These are phyloP conservation scores for Aspergillus saccharolyticus DNA, from an alignment of 495 filamentous ascomycete species.

Conservation along the genomic window DNA sequence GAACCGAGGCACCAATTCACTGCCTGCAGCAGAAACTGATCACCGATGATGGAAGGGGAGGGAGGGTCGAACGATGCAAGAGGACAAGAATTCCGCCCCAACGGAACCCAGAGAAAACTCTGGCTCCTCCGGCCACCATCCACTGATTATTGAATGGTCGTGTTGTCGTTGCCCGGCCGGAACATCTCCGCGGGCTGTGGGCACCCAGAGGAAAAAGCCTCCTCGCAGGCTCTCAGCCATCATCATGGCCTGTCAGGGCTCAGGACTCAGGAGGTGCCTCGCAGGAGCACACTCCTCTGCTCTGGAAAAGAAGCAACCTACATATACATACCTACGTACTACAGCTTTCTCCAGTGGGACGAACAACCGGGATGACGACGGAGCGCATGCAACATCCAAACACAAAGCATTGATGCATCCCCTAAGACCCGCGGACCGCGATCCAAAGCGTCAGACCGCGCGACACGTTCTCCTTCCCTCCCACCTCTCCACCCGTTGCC, in stretches of 20 bases:
- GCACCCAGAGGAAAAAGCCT: not conserved
- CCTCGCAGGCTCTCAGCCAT: not conserved
- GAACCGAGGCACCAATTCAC: not conserved
- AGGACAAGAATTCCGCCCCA: slow-evolving; percentile 6
- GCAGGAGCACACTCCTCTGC: not conserved
- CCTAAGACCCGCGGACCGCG: not conserved
- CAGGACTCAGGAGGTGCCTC: not conserved
- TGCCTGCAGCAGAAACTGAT: too few species aligned
- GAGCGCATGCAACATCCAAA: not conserved
- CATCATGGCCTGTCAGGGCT: not conserved
- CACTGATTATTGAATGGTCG: not conserved
- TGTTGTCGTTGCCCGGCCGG: not conserved
- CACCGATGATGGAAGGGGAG: not conserved
- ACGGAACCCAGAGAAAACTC: not conserved
- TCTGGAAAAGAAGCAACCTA: not conserved
- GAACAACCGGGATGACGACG: not conserved
- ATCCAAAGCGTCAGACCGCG: not conserved
- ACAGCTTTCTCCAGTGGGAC: not conserved
- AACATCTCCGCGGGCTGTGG: slow-evolving; percentile 5
- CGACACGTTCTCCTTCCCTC: not conserved
- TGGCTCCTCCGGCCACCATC: not conserved
- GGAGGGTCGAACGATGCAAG: not conserved
- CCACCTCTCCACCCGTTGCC: slow-evolving; percentile 2
- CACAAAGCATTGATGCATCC: not conserved
- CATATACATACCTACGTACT: not conserved